Conservation (phyloP, 306 rosid genomes). For the Abrus precatorius region DNA sequence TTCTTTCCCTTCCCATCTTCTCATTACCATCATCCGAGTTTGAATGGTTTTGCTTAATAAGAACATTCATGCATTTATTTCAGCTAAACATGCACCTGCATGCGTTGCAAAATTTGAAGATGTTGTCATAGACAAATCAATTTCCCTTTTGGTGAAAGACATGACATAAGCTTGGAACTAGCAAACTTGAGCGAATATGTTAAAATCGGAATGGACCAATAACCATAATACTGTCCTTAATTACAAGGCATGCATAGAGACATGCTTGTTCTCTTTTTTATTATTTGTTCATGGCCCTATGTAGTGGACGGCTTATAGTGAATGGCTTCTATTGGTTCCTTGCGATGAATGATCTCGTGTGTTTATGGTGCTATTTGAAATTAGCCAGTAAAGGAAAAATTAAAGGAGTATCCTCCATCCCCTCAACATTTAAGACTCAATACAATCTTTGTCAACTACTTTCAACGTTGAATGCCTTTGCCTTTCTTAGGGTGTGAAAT, state of each 20-base stretch:
- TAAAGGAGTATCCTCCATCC: background rate
- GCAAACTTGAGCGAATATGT: background rate
- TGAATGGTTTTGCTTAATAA: too few relatives aligned
- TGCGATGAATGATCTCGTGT: slow-evolving; percentile 32
- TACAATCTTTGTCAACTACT: slow-evolving; percentile 23
- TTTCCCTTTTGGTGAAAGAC: background rate
- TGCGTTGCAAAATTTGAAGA: background rate
- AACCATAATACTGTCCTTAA: background rate
- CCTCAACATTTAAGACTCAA: slow-evolving; percentile 8
- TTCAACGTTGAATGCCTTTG: background rate
- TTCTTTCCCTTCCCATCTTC: too few relatives aligned
- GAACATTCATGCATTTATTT: too few relatives aligned
- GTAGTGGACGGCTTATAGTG: slow-evolving; percentile 10
- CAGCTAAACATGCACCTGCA: too few relatives aligned
- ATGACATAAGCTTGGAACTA: background rate
- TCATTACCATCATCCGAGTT: too few relatives aligned
- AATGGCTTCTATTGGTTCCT: slow-evolving; percentile 33
- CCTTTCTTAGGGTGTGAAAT: background rate
- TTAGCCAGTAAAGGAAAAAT: slow-evolving; percentile 22
- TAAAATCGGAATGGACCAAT: background rate
- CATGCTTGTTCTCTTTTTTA: background rate
- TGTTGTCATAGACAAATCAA: background rate
- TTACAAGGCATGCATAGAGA: background rate
- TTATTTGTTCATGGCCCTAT: background rate
- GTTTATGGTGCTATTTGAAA: slow-evolving; percentile 18